Evolutionary conservation across 495 filamentous ascomycete species (phyloP), one percentile per base, ranked within the genome.

Genomic region (Polyplosphaeria fusca): DNA sequence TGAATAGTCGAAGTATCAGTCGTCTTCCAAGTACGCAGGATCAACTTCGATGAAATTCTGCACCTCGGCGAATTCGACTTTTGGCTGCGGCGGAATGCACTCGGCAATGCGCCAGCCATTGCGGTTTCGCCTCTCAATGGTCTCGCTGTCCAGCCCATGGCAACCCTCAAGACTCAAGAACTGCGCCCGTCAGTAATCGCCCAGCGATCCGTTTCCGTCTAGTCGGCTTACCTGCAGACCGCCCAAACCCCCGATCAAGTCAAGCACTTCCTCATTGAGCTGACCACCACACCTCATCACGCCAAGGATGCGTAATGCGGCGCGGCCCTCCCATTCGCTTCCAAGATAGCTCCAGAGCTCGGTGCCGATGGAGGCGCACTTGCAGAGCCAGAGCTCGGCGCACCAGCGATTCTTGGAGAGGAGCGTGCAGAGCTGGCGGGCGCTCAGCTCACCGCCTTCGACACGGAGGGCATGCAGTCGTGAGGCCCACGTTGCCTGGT

Each of bases 271-370:
- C 38, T 62, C 61, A 23, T 60, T 51, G 5, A 67, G 41, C 49
- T 50, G 39, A 4, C 26, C 47, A 58, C 46, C 44, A 45, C 51
- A 60, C 13, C 39, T 20, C 45, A 57, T 58, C 4, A 69, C 38
- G 5, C 49, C 47, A 5, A 67, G 45, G 30, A 60, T 40, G 35
- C 28, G 22, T 32, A 69, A 48, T 0, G 19, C 41, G 19, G 35
- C 23, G 0, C 55, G 25, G 5, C 48, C 60, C 45, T 60, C 47
- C 50, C 49, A 65, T 20, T 58, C 52, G 37, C 30, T 43, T 37
- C 51, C 59, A 13, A 69, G 47, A 27, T 49, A 61, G 11, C 20
- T 55, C 60, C 67, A 69, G 3, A 69, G n/a, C 7, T 60, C 58
- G 12, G n/a, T 19, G 12, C 37, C 45, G 3, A 69, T 25, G 27